Evolutionary conservation across 257 asterid species (phyloP), one percentile per base, ranked within the genome.

Genomic region (Nicotiana knightiana): DNA sequence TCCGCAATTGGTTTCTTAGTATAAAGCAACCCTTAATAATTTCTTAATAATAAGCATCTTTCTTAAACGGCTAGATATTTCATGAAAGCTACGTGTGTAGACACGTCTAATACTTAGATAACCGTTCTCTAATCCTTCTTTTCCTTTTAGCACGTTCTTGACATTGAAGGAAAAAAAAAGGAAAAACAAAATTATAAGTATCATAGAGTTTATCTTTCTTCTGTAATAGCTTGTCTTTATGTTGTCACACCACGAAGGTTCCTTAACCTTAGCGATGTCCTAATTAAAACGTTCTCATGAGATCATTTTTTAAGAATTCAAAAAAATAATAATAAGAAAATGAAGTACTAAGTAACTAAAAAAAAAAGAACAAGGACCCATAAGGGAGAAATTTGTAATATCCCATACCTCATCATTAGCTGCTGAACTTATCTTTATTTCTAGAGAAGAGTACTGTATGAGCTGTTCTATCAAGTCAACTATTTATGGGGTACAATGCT

Each of bases 401-500:
- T 62, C 84, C 46, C 90, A 88, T 85, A 81, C 89, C 83, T 86
- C 89, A 90, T 91, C 83, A 89, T 90, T 84, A 70, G 85, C 85
- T 77, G 58, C 76, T 67, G 79, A 85, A 80, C 85, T 75, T 86
- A 77, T 81, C 84, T 73, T 54, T 57, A 28, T 43, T 39, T 79
- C 59, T 61, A 64, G 43, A 30, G 75, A 37, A 79, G 62, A 75
- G 59, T 32, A 67, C 48, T 77, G 46, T 71, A 77, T 90, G 91
- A 92, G 93, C 92, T 90, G 94, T 83, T 76, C 68, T 82, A 77
- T 78, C 85, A 77, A 88, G 96, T 90, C 98, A 93, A 91, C 96
- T 78, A 70, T 81, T 51, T 51, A 75, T 75, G 80, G 80, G 80
- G 80, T 28, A 75, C 80, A 75, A 75, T 75, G 80, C 80, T 75